These are phyloP conservation scores for Pichia kluyveri DNA, from an alignment of 805 yeast genomes.

Conservation along the genomic window DNA sequence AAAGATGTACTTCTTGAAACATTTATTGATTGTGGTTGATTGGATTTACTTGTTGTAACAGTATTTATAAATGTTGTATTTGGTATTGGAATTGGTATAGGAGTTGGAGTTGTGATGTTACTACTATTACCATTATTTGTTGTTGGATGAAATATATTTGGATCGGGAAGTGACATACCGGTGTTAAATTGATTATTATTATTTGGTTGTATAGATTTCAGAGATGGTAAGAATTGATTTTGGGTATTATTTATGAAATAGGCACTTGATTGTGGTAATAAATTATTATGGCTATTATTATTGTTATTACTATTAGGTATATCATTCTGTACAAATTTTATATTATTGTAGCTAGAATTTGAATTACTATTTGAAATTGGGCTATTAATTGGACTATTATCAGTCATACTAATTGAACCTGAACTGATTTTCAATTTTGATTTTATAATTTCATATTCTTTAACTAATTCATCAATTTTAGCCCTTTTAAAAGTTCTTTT, in stretches of 20 bases:
- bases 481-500: slow-evolving; percentile 88
- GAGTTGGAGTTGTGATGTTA: not conserved
- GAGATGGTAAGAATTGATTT: not conserved
- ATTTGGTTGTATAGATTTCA: not conserved
- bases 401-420: not conserved
- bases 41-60: not conserved
- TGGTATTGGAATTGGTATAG: not conserved
- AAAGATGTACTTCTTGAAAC: not conserved
- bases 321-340: not conserved
- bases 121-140: not conserved
- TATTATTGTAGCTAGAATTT: too few relatives aligned
- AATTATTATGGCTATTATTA: not conserved
- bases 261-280: not conserved
- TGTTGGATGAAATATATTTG: slow-evolving; percentile 1
- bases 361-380: too few relatives aligned
- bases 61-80: not conserved
- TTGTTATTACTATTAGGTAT: not conserved
- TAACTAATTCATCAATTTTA: slow-evolving; percentile 71
- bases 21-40: not conserved
- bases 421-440: slow-evolving; percentile 14
- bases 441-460: slow-evolving; percentile 61
- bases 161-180: slow-evolving; percentile 3
- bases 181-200: not conserved
- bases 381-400: too few relatives aligned
- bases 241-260: not conserved